Percentiles rank a stretch among this genome's conserved stretches.
phyloP scores from a whole-genome alignment of 331 rosid species.

The Quercus phellos region DNA sequence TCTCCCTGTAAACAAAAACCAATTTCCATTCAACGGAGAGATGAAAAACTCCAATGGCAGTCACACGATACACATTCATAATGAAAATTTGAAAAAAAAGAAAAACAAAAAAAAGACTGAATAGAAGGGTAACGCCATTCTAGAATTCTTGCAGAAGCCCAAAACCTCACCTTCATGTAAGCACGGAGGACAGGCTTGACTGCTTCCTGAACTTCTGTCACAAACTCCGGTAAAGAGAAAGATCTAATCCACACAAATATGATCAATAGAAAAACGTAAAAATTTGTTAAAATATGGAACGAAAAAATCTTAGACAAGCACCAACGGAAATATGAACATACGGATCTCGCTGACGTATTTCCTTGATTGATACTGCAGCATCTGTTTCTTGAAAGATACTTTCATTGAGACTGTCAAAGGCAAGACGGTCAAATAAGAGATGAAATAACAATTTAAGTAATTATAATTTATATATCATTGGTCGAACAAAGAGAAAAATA shows the following conservation, averaged over 20 bases:
- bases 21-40: not conserved
- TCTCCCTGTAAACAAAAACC: conserved; percentile 55
- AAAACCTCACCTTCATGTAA: conserved; percentile 59
- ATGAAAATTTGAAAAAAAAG: not conserved
- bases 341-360: conserved; percentile 89
- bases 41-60: conserved; percentile 14
- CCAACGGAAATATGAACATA: conserved; percentile 34
- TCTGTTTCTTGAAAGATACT: conserved; percentile 82
- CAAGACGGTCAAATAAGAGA: not conserved
- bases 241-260: conserved; percentile 35
- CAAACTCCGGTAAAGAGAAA: conserved; percentile 80
- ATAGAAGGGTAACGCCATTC: not conserved
- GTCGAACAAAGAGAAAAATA: not conserved
- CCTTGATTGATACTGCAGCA: conserved; percentile 78
- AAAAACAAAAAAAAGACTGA: not conserved
- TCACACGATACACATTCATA: conserved; percentile 3
- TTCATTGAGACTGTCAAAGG: conserved; percentile 70
- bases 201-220: conserved; percentile 76
- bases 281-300: conserved; percentile 6
- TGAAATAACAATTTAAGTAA: not conserved
- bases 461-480: not conserved
- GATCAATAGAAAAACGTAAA: conserved; percentile 7
- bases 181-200: conserved; percentile 86
- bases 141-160: conserved; percentile 13
- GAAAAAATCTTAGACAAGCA: conserved; percentile 7